Percentiles rank a stretch among this genome's conserved stretches.
Conservation (phyloP, 495 filamentous ascomycete species). For the Geoglossum glabrum region DNA sequence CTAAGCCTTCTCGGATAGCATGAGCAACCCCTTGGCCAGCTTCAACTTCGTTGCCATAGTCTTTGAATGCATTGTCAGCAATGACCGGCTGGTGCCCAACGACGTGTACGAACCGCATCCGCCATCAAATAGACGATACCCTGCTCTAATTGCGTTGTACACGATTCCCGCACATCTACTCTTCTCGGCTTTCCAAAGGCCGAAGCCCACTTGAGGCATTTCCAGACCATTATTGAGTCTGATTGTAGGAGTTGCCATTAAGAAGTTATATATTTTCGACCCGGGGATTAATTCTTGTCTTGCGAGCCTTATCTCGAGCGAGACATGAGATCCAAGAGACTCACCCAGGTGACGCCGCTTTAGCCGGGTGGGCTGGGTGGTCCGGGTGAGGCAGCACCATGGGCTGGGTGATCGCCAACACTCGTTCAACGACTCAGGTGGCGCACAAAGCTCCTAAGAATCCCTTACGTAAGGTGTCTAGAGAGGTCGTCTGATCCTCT, state of each 20-base stretch:
- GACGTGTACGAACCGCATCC: conserved; percentile 40
- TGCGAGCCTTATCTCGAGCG: neutral
- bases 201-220: conserved; percentile 74
- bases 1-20: conserved; percentile 69
- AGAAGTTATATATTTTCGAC: neutral
- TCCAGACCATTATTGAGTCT: conserved; percentile 65
- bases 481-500: no score
- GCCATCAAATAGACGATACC: conserved; percentile 74
- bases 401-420: no score
- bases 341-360: no score
- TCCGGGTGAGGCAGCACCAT: no score
- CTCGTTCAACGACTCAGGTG: no score
- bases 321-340: no score
- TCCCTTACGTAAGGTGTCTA: no score
- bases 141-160: conserved; percentile 76
- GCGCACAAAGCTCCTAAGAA: no score
- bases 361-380: no score
- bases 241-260: conserved; percentile 22
- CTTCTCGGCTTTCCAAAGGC: conserved; percentile 75
- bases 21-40: conserved; percentile 68
- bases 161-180: conserved; percentile 54
- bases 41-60: conserved; percentile 80
- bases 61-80: conserved; percentile 20
- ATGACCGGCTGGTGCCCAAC: neutral
- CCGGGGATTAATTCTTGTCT: no score